Evolutionary conservation across 257 asterid species (phyloP).

Genomic region (Nicotiana obtusifolia): DNA sequence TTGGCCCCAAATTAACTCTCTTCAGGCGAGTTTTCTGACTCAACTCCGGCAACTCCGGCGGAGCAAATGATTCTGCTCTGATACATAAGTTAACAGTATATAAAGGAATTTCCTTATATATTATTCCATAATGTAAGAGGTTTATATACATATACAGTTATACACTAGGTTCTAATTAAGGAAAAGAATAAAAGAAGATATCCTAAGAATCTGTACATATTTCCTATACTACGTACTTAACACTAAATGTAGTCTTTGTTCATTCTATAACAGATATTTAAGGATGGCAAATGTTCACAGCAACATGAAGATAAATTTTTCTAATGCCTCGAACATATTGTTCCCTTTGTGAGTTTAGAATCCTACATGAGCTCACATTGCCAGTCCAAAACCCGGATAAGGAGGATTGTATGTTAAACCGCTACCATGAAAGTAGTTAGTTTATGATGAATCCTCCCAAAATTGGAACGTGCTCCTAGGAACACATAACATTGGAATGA

Average conservation of each 20-base stretch:
- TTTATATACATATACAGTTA: background rate
- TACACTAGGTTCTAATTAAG: background rate
- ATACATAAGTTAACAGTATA: too few relatives aligned
- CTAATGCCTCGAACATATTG: background rate
- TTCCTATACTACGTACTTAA: background rate
- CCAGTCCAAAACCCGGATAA: background rate
- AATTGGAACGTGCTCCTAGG: background rate
- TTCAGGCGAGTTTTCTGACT: too few relatives aligned
- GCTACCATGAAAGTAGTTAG: background rate
- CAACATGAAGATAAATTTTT: too few relatives aligned
- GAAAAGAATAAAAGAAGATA: background rate
- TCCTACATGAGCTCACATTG: background rate
- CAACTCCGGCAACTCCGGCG: too few relatives aligned
- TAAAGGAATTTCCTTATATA: too few relatives aligned
- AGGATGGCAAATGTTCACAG: too few relatives aligned
- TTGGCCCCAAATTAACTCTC: too few relatives aligned
- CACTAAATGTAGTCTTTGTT: background rate
- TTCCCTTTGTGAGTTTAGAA: background rate
- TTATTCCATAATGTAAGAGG: background rate
- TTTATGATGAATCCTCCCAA: background rate
- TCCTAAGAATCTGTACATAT: background rate
- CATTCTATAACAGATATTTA: background rate
- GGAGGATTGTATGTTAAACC: background rate
- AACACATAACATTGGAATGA: background rate
- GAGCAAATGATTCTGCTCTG: too few relatives aligned